Conservation (phyloP, 352 stramenopile genomes). For the Pythium brachiatum region DNA sequence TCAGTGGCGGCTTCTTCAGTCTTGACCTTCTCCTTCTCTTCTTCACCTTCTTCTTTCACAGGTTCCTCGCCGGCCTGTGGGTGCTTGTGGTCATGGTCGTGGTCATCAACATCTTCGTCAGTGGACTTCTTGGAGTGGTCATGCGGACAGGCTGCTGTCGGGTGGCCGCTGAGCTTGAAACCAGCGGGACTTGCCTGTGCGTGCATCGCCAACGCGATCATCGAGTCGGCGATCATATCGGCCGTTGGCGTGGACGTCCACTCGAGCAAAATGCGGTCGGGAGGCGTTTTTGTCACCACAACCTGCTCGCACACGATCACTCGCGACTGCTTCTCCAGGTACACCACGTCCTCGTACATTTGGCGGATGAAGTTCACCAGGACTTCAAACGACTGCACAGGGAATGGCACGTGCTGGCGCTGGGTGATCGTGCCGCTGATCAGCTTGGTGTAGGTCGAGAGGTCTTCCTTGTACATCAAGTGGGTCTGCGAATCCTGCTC, state of each 20-base stretch:
- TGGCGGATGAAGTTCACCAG: slow-evolving; percentile 75
- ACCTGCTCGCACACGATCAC: slow-evolving; percentile 75
- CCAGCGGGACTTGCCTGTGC: slow-evolving; percentile 77
- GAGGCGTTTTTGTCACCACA: slow-evolving; percentile 45
- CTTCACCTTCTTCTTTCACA: slow-evolving; percentile 18
- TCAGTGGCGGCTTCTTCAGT: slow-evolving; percentile 23
- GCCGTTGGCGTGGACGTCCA: slow-evolving; percentile 92
- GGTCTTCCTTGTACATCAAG: slow-evolving; percentile 81
- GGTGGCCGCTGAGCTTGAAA: slow-evolving; percentile 79
- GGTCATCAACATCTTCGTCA: slow-evolving; percentile 8
- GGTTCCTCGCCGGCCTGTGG: slow-evolving; percentile 1
- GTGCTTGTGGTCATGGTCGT: neutral
- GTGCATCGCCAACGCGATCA: slow-evolving; percentile 96
- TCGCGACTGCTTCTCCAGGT: slow-evolving; percentile 52
- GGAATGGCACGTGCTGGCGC: slow-evolving; percentile 83
- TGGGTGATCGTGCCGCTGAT: slow-evolving; percentile 79
- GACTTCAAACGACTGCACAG: slow-evolving; percentile 76
- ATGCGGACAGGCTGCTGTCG: slow-evolving; percentile 71
- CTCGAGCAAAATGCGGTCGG: slow-evolving; percentile 56
- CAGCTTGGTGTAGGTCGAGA: slow-evolving; percentile 86
- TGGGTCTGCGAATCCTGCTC: slow-evolving; percentile 86
- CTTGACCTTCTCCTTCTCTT: slow-evolving; percentile 27
- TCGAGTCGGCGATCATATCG: slow-evolving; percentile 95
- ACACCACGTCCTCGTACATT: slow-evolving; percentile 78
- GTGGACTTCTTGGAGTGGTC: slow-evolving; percentile 64